Evolutionary conservation across 2,329 filamentous ascomycete species (phyloP).

Genomic region (Neocucurbitaria cava): DNA sequence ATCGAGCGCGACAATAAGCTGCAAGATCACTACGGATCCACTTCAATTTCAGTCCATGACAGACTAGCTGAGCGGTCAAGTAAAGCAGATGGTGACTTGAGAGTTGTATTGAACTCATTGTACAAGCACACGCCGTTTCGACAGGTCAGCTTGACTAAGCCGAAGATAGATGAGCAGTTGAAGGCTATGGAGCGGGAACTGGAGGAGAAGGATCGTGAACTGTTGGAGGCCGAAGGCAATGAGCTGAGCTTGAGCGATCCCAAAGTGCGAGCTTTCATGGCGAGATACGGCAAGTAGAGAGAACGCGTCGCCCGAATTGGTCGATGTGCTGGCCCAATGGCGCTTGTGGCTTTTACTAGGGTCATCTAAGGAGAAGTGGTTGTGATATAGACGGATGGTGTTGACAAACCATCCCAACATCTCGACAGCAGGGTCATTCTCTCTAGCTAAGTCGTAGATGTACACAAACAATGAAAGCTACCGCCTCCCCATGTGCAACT

Average conservation of each 20-base stretch:
- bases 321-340: constrained; percentile 9
- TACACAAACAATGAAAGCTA: neutral
- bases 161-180: constrained; percentile 39
- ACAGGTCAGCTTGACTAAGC: constrained; percentile 31
- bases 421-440: neutral
- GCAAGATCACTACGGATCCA: constrained; percentile 41
- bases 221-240: constrained; percentile 46
- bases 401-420: neutral
- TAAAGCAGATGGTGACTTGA: constrained; percentile 46
- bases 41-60: constrained; percentile 41
- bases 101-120: constrained; percentile 47
- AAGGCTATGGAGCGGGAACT: constrained; percentile 47
- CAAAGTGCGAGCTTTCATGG: constrained; percentile 41
- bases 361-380: neutral
- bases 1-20: constrained; percentile 46
- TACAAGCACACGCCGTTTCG: constrained; percentile 47
- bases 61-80: constrained; percentile 45
- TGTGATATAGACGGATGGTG: constrained; percentile 1
- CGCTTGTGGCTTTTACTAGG: constrained; percentile 1
- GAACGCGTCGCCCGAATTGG: neutral
- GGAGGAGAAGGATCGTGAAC: constrained; percentile 46
- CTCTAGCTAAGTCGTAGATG: neutral
- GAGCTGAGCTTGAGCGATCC: constrained; percentile 40
- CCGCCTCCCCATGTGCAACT: constrained; percentile 12
- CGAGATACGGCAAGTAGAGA: constrained; percentile 35